Evolutionary conservation across 2,329 filamentous ascomycete genomes (phyloP).

Genomic region (Trichoderma afroharzianum): DNA sequence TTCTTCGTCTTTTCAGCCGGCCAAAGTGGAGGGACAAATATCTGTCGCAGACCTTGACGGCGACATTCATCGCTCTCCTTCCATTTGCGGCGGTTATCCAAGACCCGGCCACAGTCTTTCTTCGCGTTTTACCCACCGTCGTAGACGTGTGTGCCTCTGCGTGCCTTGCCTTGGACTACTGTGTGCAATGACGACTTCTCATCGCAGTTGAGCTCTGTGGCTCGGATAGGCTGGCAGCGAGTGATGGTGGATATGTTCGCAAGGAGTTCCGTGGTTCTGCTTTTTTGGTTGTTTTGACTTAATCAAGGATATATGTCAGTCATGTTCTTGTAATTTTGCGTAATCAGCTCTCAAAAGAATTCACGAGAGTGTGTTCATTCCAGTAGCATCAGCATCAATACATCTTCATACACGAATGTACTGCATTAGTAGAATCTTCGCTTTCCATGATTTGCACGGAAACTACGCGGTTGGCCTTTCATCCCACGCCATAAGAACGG

Average conservation of each 20-base stretch:
- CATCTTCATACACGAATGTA: not conserved
- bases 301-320: not conserved
- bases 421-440: not conserved
- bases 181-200: not conserved
- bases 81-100: not conserved
- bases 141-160: conserved; percentile 8
- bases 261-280: not conserved
- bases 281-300: not conserved
- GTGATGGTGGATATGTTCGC: conserved; percentile 66
- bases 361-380: not conserved
- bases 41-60: not conserved
- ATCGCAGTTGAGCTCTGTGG: not conserved
- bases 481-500: not conserved
- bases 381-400: not conserved
- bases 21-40: conserved; percentile 11
- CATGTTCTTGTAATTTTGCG: not conserved
- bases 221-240: not conserved
- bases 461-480: not conserved
- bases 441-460: not conserved
- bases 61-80: conserved; percentile 1
- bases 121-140: conserved; percentile 10
- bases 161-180: conserved; percentile 32
- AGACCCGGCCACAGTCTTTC: conserved; percentile 13
- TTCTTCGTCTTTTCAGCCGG: conserved; percentile 11
- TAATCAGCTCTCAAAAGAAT: not conserved